Conservation (phyloP, 202 grass and related monocot species). For the Carex arenaria region DNA sequence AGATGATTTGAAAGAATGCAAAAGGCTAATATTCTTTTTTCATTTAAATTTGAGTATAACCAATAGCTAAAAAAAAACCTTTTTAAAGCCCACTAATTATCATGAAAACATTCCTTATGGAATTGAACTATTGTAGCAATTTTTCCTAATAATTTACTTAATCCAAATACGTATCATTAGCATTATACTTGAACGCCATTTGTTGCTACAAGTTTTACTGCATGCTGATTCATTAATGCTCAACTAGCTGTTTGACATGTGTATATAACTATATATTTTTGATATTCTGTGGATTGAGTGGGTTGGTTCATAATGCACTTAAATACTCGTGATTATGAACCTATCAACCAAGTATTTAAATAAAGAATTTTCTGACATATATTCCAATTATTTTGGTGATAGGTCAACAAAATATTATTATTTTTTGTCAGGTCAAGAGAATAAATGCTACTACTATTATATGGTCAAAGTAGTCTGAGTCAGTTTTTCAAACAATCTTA, state of each 20-base stretch:
- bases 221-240: not conserved
- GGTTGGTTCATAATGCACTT: conserved; percentile 36
- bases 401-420: not conserved
- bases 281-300: conserved; percentile 23
- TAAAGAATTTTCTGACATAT: not conserved
- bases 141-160: conserved; percentile 15
- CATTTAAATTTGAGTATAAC: not conserved
- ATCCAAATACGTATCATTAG: conserved; percentile 26
- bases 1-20: not conserved
- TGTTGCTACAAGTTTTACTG: not conserved
- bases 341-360: not conserved
- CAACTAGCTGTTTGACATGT: conserved; percentile 23
- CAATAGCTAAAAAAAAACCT: not conserved
- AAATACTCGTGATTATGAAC: conserved; percentile 5
- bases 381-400: not conserved
- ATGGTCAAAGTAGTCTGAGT: not conserved
- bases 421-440: not conserved
- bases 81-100: conserved; percentile 10
- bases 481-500: not conserved
- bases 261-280: conserved; percentile 26
- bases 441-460: not conserved
- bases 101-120: not conserved
- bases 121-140: not conserved
- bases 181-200: conserved; percentile 13
- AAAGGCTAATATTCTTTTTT: not conserved